Evolutionary conservation across 352 stramenopile genomes (phyloP).

Genomic region (Phytophthora hibernalis): DNA sequence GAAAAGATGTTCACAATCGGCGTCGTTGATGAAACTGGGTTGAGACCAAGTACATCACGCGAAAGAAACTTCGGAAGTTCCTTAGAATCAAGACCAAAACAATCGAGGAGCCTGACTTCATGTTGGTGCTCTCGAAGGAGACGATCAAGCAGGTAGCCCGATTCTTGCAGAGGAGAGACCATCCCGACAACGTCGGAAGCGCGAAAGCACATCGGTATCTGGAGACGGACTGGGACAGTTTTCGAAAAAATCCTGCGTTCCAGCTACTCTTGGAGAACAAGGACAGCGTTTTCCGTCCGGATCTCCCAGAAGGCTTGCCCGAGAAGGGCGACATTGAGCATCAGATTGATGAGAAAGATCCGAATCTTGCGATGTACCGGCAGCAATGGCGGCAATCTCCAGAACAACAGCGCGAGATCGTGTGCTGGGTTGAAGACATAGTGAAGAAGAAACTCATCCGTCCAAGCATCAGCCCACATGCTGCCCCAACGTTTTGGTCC

Average conservation of each 20-base stretch:
- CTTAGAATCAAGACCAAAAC: background rate
- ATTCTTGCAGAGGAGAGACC: no score
- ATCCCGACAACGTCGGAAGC: no score
- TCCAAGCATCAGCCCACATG: constrained; percentile 13
- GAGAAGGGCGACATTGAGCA: constrained; percentile 13
- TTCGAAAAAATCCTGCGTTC: no score
- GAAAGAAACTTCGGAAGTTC: background rate
- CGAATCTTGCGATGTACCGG: constrained; percentile 10
- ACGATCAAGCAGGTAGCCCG: no score
- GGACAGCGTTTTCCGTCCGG: constrained; percentile 7
- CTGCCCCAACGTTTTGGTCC: constrained; percentile 23
- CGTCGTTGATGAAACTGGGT: background rate
- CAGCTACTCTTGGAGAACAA: background rate
- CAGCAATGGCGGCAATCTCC: constrained; percentile 17
- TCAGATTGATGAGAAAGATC: constrained; percentile 9
- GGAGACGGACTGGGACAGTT: no score
- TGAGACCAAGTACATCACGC: background rate
- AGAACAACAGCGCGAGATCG: constrained; percentile 21
- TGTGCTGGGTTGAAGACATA: constrained; percentile 3
- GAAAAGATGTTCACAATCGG: background rate
- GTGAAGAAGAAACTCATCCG: constrained; percentile 14
- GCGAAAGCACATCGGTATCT: no score
- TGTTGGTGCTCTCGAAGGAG: no score
- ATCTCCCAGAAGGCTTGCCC: constrained; percentile 12
- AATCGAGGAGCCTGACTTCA: no score